Evolutionary conservation across 2,329 filamentous ascomycete genomes (phyloP), one percentile per base, ranked within the genome.

Genomic region (Cladosporium cucumerinum): DNA sequence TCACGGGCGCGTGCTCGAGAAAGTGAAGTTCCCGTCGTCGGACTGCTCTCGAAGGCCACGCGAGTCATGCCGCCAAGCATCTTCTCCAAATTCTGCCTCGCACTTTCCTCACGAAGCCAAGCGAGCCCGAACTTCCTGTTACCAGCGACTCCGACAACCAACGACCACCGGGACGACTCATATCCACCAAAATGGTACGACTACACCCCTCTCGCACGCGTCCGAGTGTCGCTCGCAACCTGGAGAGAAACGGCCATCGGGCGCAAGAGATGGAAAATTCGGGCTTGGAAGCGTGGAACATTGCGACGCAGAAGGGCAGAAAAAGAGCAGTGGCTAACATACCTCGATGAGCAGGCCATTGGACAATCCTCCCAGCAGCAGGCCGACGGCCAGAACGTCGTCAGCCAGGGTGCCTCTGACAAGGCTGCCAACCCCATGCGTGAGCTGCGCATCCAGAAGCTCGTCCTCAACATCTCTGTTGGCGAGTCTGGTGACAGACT

Each of bases 401-500:
- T 64, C 58, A 65, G 64, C 60, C 65, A 67, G 65, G 69, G 69
- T 69, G 67, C 57, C 60, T 85, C 83, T 78, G 85, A 87, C 78
- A 97, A 98, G 88, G 82, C 86, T 82, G 85, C 87, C 82, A 99
- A 99, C 89, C 94, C 95, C 86, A 99, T 99, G 95, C 92, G 93
- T 87, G 94, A 99, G 87, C 92, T 98, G 82, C 92, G 93, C 87
- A 95, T 97, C 85, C 92, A 96, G 86, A 97, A 97, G 88, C 92
- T 97, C 82, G 93, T 97, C 83, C 91, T 97, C 82, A 97, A 97
- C 90, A 97, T 97, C 85, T 97, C 92, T 77, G 95, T 99, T 78
- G 95, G 95, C 85, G 95, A 99, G 88, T 98, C 94, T 90, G 95
- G 95, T 92, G 95, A 99, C 86, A 96, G 95, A 89, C 90, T 99